phyloP scores from a whole-genome alignment of 208 protist species.

The Acanthamoeba castellanii region DNA sequence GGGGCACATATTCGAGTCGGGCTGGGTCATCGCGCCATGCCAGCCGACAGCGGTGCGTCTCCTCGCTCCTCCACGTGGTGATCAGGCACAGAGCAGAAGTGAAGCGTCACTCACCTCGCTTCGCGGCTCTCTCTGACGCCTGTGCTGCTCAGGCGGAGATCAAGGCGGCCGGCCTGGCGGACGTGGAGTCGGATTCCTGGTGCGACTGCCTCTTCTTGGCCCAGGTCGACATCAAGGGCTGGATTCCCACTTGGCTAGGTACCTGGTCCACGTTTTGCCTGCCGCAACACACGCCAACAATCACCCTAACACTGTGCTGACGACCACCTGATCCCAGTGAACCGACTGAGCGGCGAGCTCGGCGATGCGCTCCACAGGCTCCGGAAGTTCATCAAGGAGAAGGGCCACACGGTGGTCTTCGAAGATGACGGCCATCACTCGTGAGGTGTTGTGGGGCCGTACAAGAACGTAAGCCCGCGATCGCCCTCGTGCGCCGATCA shows the following conservation, averaged over 20 bases:
- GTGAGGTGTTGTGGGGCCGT: no score
- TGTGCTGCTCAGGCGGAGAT: background rate
- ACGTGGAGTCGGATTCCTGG: background rate
- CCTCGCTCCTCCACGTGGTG: no score
- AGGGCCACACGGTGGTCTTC: slow-evolving; percentile 36
- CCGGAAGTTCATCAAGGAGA: slow-evolving; percentile 64
- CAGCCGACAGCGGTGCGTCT: slow-evolving; percentile 10
- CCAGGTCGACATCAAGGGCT: slow-evolving; percentile 68
- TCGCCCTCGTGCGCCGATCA: no score
- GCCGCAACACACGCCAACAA: background rate
- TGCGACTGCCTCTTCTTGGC: slow-evolving; percentile 64
- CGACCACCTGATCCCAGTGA: slow-evolving; percentile 13
- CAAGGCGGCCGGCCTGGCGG: slow-evolving; percentile 20
- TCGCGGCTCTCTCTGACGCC: background rate
- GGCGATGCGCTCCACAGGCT: slow-evolving; percentile 59
- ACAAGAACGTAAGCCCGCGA: no score
- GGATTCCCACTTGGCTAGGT: slow-evolving; percentile 70
- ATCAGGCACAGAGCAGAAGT: background rate
- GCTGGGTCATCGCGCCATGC: slow-evolving; percentile 60
- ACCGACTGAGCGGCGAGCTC: slow-evolving; percentile 45
- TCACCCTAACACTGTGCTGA: background rate
- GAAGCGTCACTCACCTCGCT: background rate
- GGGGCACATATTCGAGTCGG: slow-evolving; percentile 56
- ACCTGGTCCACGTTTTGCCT: background rate
- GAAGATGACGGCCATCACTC: background rate